phyloP scores from a whole-genome alignment of 345 rosid species.

The Schrenkiella parvula region DNA sequence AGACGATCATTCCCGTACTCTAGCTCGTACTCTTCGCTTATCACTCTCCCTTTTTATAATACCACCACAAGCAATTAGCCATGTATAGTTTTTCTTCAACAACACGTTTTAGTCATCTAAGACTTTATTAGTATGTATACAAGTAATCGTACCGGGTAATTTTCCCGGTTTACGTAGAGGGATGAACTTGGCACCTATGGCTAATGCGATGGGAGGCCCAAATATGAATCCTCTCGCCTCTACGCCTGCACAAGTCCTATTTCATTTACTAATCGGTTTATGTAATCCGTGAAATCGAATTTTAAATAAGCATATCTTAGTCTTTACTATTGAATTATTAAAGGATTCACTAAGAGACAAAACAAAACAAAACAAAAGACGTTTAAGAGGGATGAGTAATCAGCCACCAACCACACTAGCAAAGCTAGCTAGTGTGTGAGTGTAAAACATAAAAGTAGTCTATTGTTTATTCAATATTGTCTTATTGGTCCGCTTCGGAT shows the following conservation, averaged over 20 bases:
- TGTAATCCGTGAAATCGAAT: not conserved
- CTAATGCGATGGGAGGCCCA: constrained; percentile 85
- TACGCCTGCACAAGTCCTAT: constrained; percentile 41
- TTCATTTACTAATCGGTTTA: not conserved
- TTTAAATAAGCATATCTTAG: not conserved
- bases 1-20: constrained; percentile 89
- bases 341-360: constrained; percentile 9
- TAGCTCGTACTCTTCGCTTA: constrained; percentile 67
- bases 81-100: not conserved
- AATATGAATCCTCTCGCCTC: constrained; percentile 97
- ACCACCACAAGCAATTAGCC: not conserved
- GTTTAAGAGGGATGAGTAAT: not conserved
- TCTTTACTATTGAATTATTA: not conserved
- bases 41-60: constrained; percentile 51
- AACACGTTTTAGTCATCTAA: not conserved
- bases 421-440: constrained; percentile 1
- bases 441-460: constrained; percentile 12
- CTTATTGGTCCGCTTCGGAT: constrained; percentile 20
- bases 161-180: constrained; percentile 83
- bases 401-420: constrained; percentile 34
- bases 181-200: constrained; percentile 89
- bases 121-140: not conserved
- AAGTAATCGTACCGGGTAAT: constrained; percentile 57
- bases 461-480: constrained; percentile 23
- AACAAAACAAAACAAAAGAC: not conserved